Evolutionary conservation across 257 asterid species (phyloP), one percentile per base, ranked within the genome.

Genomic region (Solanum appendiculatum): DNA sequence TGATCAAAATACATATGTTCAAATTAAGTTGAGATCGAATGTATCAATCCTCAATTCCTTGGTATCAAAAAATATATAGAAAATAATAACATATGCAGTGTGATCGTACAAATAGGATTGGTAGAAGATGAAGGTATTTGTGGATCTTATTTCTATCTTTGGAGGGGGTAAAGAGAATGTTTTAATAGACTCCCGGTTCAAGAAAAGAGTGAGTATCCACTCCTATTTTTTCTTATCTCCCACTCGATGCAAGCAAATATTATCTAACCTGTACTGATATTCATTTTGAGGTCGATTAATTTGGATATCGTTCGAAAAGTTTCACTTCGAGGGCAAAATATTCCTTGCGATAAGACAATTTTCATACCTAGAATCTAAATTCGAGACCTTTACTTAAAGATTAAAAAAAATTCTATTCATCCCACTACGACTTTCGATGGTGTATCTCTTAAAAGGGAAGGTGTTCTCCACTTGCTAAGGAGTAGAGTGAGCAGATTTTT

Each of bases 381-480:
- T 15, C 0, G 39, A 68, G 1, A 14, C 1, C 0, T 68, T 1
- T 31, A 0, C 0, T 14, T 68, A 29, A 29, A 29, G 1, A 68
- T 2, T 3, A 9, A 9, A 29, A 29, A 11, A 1, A 29, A 68
- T 68, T 68, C 1, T 68, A 31, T 7, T 0, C 12, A 13, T 7
- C 0, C 1, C 23, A 58, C 68, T 21, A 9, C 6, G 6, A 21
- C 13, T 58, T 58, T 0, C 2, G 14, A 21, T 0, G 11, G 21
- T 9, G 15, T 60, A 63, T 63, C 70, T 16, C 10, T 4, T 16
- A 21, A 69, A 68, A 68, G 14, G n/a, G 15, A 1, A 27, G 84
- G 37, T 77, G n/a, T 46, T 44, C 14, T 78, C 12, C 64, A 88
- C 73, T 60, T 68, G 77, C 88, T 18, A 4, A 6, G 11, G 27